Percentiles rank a stretch among this genome's conserved stretches.
phyloP scores from a whole-genome alignment of 495 filamentous ascomycete species.

The Chaetomidium leptoderma region DNA sequence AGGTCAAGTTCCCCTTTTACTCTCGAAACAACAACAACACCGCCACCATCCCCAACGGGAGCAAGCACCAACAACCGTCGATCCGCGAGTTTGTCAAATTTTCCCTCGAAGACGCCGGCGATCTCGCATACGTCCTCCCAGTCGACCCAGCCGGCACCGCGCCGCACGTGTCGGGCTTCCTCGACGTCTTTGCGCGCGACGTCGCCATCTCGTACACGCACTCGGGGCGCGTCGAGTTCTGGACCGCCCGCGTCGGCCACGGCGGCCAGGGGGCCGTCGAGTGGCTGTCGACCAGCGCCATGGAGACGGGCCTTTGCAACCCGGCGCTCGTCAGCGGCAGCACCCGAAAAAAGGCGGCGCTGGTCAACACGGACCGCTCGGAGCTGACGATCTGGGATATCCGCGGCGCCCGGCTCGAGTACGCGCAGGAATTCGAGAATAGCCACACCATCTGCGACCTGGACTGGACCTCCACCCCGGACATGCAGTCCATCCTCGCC shows the following conservation, averaged over 20 bases:
- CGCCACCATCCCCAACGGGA: constrained; percentile 20
- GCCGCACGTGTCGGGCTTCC: constrained; percentile 67
- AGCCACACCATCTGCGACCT: constrained; percentile 78
- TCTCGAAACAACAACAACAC: constrained; percentile 28
- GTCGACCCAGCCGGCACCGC: constrained; percentile 83
- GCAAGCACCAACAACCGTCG: constrained; percentile 32
- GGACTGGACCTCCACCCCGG: constrained; percentile 92
- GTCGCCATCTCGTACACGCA: constrained; percentile 83
- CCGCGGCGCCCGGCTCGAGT: constrained; percentile 75
- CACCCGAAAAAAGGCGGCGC: constrained; percentile 78
- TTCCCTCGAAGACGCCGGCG: constrained; percentile 64
- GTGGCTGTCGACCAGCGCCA: constrained; percentile 79
- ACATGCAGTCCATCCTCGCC: constrained; percentile 84
- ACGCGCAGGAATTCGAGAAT: constrained; percentile 65
- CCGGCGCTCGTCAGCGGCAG: constrained; percentile 80
- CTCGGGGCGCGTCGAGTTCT: constrained; percentile 71
- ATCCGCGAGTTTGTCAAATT: constrained; percentile 70
- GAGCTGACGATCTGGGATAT: constrained; percentile 90
- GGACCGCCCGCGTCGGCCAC: constrained; percentile 73
- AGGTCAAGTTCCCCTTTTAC: constrained; percentile 54
- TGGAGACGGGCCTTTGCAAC: constrained; percentile 71
- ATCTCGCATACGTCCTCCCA: constrained; percentile 77
- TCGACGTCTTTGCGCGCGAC: constrained; percentile 84
- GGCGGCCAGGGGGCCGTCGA: constrained; percentile 52
- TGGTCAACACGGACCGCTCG: constrained; percentile 70